Evolutionary conservation across 148 eudicot genomes (phyloP).

Genomic region (Hydrangea macrophylla): DNA sequence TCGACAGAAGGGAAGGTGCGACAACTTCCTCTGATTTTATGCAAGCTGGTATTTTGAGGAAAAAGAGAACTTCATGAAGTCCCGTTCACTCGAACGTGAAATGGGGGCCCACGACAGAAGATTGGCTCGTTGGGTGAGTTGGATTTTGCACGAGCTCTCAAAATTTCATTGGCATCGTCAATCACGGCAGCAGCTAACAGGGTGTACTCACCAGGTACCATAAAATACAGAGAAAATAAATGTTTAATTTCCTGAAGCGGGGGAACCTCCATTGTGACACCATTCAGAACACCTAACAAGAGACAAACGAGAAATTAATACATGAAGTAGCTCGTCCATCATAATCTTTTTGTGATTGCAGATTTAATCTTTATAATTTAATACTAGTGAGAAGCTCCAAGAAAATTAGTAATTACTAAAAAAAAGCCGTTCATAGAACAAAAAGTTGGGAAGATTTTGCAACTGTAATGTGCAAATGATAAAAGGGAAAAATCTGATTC

Average conservation of each 20-base stretch:
- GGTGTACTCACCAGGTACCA: slow-evolving; percentile 94
- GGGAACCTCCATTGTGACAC: slow-evolving; percentile 78
- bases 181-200: slow-evolving; percentile 87
- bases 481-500: background rate
- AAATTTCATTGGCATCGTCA: slow-evolving; percentile 86
- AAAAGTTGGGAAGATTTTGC: background rate
- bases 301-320: background rate
- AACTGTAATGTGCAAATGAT: background rate
- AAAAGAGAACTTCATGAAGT: slow-evolving; percentile 30
- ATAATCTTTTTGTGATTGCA: background rate
- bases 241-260: slow-evolving; percentile 87
- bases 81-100: slow-evolving; percentile 78
- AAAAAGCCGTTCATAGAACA: background rate
- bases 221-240: slow-evolving; percentile 73
- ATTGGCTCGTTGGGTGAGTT: slow-evolving; percentile 73
- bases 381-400: background rate
- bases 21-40: background rate
- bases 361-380: background rate
- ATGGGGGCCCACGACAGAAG: slow-evolving; percentile 89
- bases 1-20: too few relatives aligned
- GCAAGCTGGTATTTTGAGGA: background rate
- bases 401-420: background rate
- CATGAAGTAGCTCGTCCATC: background rate
- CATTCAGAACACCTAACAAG: slow-evolving; percentile 64
- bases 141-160: slow-evolving; percentile 81